These are phyloP conservation scores for Bipolaris cookei DNA, from an alignment of 2,329 filamentous ascomycete species.

Conservation along the genomic window DNA sequence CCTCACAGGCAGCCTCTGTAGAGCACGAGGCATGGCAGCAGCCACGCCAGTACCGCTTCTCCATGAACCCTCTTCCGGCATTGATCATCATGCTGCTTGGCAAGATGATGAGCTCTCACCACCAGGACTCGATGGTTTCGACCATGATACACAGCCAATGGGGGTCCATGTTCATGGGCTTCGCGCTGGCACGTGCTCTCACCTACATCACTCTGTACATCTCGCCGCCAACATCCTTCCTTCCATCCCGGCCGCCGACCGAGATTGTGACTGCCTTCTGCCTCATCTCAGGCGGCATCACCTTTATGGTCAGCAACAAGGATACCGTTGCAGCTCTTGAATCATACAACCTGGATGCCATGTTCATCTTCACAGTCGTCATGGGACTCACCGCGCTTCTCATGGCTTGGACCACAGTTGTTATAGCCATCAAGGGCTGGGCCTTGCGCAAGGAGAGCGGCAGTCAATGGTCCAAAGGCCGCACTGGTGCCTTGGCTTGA, in stretches of 20 bases:
- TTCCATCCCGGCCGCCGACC: slow-evolving; percentile 84
- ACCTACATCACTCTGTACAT: slow-evolving; percentile 84
- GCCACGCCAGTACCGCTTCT: slow-evolving; percentile 73
- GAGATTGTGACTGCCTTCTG: slow-evolving; percentile 90
- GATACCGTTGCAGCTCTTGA: slow-evolving; percentile 82
- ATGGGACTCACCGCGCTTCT: slow-evolving; percentile 82
- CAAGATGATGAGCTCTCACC: slow-evolving; percentile 94
- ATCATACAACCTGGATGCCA: slow-evolving; percentile 77
- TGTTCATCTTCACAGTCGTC: slow-evolving; percentile 90
- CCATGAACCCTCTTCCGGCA: slow-evolving; percentile 86
- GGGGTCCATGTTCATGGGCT: slow-evolving; percentile 83
- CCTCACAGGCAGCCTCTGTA: slow-evolving; percentile 40
- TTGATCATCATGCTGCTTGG: slow-evolving; percentile 86
- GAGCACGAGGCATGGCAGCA: slow-evolving; percentile 56
- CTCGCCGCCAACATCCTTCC: slow-evolving; percentile 77
- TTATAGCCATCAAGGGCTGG: slow-evolving; percentile 88
- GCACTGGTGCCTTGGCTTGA: slow-evolving; percentile 39
- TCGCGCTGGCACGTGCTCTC: slow-evolving; percentile 75
- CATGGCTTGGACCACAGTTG: slow-evolving; percentile 82
- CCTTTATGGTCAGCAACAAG: slow-evolving; percentile 88
- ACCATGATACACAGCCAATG: slow-evolving; percentile 94
- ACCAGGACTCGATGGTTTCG: slow-evolving; percentile 81
- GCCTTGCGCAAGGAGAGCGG: slow-evolving; percentile 57
- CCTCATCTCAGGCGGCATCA: slow-evolving; percentile 81
- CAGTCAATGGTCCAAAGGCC: slow-evolving; percentile 31